Conservation (phyloP, 164 flowering plant genomes). For the Vitis rupestris region DNA sequence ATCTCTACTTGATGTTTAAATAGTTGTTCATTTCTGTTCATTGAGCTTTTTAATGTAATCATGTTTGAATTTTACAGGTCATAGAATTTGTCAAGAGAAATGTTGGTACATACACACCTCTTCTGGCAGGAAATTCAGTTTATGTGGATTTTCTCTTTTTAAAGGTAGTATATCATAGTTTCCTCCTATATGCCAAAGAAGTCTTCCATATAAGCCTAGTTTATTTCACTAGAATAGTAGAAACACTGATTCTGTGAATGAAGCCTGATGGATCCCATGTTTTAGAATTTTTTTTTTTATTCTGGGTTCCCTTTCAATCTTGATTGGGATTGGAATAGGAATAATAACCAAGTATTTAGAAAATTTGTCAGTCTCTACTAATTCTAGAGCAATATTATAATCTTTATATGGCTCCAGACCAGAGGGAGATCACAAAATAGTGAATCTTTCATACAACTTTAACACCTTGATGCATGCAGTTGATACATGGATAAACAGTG, state of each 20-base stretch:
- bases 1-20: background rate
- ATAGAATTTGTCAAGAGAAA: constrained; percentile 63
- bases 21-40: background rate
- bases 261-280: no score
- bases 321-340: background rate
- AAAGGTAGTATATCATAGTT: constrained; percentile 42
- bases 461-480: background rate
- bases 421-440: background rate
- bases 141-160: constrained; percentile 62
- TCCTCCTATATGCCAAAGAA: no score
- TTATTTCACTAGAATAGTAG: no score
- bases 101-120: constrained; percentile 45
- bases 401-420: background rate
- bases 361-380: background rate
- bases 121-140: constrained; percentile 80
- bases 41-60: background rate
- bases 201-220: no score
- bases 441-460: background rate
- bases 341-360: background rate
- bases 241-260: no score
- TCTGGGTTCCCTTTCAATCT: background rate
- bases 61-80: constrained; percentile 42
- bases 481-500: background rate
- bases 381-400: no score
- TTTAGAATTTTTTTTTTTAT: background rate